A percentile compares a stretch with the other conserved stretches of the same genome.
phyloP scores from a whole-genome alignment of 192 early-diverging fungal species.

The Podila clonocystis region DNA sequence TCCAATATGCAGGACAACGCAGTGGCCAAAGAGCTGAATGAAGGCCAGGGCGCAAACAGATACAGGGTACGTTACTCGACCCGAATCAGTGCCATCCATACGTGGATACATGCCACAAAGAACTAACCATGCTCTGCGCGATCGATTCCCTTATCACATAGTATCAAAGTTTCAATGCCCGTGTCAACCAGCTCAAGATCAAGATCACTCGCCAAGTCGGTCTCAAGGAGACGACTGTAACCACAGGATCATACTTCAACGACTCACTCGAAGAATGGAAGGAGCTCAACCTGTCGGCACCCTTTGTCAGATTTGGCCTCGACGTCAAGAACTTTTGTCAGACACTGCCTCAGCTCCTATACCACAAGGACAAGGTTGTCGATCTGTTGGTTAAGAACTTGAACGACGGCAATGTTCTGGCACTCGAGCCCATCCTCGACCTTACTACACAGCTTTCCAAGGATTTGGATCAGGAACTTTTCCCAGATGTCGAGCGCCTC shows the following conservation, averaged over 20 bases:
- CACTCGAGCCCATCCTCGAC: slow-evolving; percentile 85
- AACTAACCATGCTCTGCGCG: slow-evolving; percentile 26
- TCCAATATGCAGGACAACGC: slow-evolving; percentile 51
- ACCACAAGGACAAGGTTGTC: slow-evolving; percentile 87
- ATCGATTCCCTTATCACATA: slow-evolving; percentile 38
- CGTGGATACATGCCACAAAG: slow-evolving; percentile 57
- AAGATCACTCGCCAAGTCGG: slow-evolving; percentile 75
- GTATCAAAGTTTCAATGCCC: slow-evolving; percentile 80
- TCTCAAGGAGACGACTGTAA: slow-evolving; percentile 64
- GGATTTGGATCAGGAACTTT: slow-evolving; percentile 94
- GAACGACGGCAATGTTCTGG: slow-evolving; percentile 66
- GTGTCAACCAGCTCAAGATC: slow-evolving; percentile 85
- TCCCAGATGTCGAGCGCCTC: slow-evolving; percentile 78
- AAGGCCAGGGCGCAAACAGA: slow-evolving; percentile 70
- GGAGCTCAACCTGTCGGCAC: slow-evolving; percentile 90
- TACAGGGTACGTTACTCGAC: slow-evolving; percentile 62
- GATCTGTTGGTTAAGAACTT: slow-evolving; percentile 72
- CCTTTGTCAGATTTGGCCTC: slow-evolving; percentile 77
- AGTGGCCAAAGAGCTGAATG: slow-evolving; percentile 68
- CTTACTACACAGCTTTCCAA: slow-evolving; percentile 83
- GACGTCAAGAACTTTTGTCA: slow-evolving; percentile 72
- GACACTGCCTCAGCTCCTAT: slow-evolving; percentile 88
- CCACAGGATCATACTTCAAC: slow-evolving; percentile 83
- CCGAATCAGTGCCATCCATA: slow-evolving; percentile 25
- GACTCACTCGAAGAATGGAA: slow-evolving; percentile 84